Conservation (phyloP, 2,329 filamentous ascomycete species). For the Fusarium tricinctum region DNA sequence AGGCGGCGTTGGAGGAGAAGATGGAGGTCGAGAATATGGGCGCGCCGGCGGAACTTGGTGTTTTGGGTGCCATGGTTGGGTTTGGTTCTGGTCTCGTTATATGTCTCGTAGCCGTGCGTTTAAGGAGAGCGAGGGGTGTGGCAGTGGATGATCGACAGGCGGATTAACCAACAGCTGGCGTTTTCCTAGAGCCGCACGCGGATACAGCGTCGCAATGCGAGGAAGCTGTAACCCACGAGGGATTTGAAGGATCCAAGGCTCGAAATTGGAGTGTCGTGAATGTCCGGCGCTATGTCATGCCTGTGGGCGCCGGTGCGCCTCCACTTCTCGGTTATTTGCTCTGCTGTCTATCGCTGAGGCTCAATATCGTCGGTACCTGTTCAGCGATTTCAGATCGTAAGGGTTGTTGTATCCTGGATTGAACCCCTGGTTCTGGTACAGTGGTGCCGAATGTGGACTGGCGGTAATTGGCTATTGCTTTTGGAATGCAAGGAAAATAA, state of each 20-base stretch:
- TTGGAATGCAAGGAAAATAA: constrained; percentile 35
- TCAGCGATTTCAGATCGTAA: neutral
- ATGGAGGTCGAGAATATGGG: constrained; percentile 57
- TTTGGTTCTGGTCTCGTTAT: neutral
- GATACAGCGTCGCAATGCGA: constrained; percentile 27
- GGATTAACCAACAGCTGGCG: constrained; percentile 24
- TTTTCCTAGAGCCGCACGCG: constrained; percentile 31
- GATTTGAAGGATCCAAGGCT: constrained; percentile 8
- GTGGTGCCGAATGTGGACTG: constrained; percentile 28
- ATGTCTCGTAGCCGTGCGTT: constrained; percentile 14
- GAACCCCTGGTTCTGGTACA: constrained; percentile 32
- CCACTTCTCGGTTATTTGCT: neutral
- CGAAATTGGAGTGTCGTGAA: constrained; percentile 4
- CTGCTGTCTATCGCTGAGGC: neutral
- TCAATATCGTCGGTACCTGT: neutral
- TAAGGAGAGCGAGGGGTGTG: constrained; percentile 22
- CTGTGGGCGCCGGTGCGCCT: constrained; percentile 16
- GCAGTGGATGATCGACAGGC: constrained; percentile 32
- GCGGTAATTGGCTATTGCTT: constrained; percentile 12
- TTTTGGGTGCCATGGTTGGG: constrained; percentile 46
- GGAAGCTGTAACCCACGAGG: neutral
- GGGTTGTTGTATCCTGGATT: constrained; percentile 10
- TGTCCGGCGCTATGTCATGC: constrained; percentile 16
- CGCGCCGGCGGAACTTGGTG: constrained; percentile 48
- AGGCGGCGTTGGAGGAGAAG: constrained; percentile 52